Conservation (phyloP, 768 basidiomycete genomes). For the Wakefieldia striispora region DNA sequence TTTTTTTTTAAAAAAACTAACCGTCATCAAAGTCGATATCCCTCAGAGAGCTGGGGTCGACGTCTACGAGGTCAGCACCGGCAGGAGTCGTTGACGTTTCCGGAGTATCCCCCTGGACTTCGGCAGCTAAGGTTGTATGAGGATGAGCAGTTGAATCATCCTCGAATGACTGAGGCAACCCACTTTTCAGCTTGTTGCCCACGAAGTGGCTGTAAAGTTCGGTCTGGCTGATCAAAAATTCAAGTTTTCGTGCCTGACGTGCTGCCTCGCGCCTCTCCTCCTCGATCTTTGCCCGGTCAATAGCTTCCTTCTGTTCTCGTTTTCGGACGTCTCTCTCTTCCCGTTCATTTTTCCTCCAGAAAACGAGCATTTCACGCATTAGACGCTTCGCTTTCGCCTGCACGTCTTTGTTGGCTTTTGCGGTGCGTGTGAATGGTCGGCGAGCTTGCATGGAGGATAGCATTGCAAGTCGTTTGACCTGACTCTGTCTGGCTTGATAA, state of each 20-base stretch:
- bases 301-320: slow-evolving; percentile 92
- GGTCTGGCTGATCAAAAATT: slow-evolving; percentile 98
- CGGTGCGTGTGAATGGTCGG: slow-evolving; percentile 67
- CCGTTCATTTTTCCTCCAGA: slow-evolving; percentile 98
- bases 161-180: slow-evolving; percentile 26
- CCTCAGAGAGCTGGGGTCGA: slow-evolving; percentile 50
- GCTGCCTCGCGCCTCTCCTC: slow-evolving; percentile 94
- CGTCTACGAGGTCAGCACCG: slow-evolving; percentile 58
- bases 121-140: slow-evolving; percentile 52
- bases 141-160: slow-evolving; percentile 15
- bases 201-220: slow-evolving; percentile 99
- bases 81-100: slow-evolving; percentile 45
- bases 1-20: slow-evolving; percentile 36
- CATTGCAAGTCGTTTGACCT: slow-evolving; percentile 74
- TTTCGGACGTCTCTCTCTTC: slow-evolving; percentile 91
- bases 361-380: slow-evolving; percentile 94
- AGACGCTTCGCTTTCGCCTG: slow-evolving; percentile 84
- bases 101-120: slow-evolving; percentile 62
- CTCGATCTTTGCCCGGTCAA: slow-evolving; percentile 82
- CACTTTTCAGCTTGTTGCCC: slow-evolving; percentile 92
- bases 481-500: slow-evolving; percentile 62
- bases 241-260: slow-evolving; percentile 91
- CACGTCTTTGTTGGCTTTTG: slow-evolving; percentile 77
- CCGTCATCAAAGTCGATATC: slow-evolving; percentile 94
- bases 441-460: slow-evolving; percentile 76